A percentile compares a stretch with the other conserved stretches of the same genome.
Evolutionary conservation across 441 rosid genomes (phyloP).

Genomic region (Croton laevigatus): DNA sequence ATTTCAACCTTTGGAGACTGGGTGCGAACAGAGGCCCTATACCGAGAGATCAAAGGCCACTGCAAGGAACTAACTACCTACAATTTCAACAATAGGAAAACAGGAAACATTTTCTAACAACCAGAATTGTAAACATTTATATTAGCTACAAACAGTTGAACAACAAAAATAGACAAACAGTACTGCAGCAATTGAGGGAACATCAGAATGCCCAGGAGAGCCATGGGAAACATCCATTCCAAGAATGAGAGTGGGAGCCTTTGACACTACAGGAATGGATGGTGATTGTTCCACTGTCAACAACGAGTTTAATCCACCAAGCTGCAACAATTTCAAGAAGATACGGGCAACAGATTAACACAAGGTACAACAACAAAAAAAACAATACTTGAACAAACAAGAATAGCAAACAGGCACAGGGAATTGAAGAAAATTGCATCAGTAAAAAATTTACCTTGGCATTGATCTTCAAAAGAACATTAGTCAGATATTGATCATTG

Average conservation of each 20-base stretch:
- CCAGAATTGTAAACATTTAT: background rate
- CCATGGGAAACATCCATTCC: constrained; percentile 93
- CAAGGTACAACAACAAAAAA: background rate
- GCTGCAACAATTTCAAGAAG: constrained; percentile 38
- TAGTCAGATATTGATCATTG: constrained; percentile 72
- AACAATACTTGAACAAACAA: background rate
- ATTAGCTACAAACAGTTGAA: background rate
- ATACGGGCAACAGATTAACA: background rate
- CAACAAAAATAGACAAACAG: background rate
- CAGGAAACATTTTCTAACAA: background rate
- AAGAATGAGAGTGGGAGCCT: constrained; percentile 65
- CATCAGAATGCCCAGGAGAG: constrained; percentile 70
- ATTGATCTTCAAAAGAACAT: constrained; percentile 69
- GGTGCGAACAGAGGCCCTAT: constrained; percentile 76
- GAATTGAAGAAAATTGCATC: background rate
- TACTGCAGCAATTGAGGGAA: constrained; percentile 88
- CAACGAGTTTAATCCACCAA: constrained; percentile 72
- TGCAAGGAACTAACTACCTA: constrained; percentile 75
- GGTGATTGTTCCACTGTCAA: constrained; percentile 65
- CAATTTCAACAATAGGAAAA: background rate
- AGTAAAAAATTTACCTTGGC: constrained; percentile 48
- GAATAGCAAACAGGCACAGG: background rate
- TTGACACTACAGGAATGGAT: constrained; percentile 57
- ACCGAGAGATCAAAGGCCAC: constrained; percentile 80
- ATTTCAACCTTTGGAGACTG: constrained; percentile 81